A percentile compares a stretch with the other conserved stretches of the same genome.
These are phyloP conservation scores for Metschnikowia peoriensis DNA, from an alignment of 805 yeast genomes.

Conservation along the genomic window DNA sequence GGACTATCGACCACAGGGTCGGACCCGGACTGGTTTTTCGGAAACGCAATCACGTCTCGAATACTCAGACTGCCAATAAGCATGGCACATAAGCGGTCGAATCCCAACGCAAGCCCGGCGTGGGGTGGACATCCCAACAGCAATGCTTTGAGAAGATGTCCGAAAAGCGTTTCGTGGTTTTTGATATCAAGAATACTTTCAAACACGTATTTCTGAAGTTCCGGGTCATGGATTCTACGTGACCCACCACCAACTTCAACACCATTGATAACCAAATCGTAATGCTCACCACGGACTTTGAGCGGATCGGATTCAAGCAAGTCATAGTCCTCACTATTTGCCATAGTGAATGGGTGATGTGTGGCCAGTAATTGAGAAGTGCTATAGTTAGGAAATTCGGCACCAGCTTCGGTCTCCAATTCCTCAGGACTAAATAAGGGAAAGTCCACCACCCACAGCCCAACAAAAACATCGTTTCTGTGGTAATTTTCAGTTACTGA, in stretches of 20 bases:
- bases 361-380: slow-evolving; percentile 56
- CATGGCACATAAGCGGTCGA: slow-evolving; percentile 93
- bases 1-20: slow-evolving; percentile 92
- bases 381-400: slow-evolving; percentile 63
- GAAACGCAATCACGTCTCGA: slow-evolving; percentile 93
- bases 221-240: slow-evolving; percentile 86
- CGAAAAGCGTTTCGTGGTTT: slow-evolving; percentile 65
- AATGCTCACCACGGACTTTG: slow-evolving; percentile 81
- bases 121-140: slow-evolving; percentile 97
- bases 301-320: slow-evolving; percentile 55
- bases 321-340: slow-evolving; percentile 63
- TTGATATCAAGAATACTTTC: slow-evolving; percentile 57
- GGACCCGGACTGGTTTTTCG: slow-evolving; percentile 84
- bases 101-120: slow-evolving; percentile 95
- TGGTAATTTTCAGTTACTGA: slow-evolving; percentile 13
- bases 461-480: slow-evolving; percentile 48
- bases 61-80: slow-evolving; percentile 72
- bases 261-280: slow-evolving; percentile 91
- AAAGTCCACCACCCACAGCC: slow-evolving; percentile 86
- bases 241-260: slow-evolving; percentile 98
- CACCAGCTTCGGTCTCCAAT: slow-evolving; percentile 14
- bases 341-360: slow-evolving; percentile 98
- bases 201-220: slow-evolving; percentile 72
- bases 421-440: slow-evolving; percentile 86
- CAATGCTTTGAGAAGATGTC: slow-evolving; percentile 80